Base-by-base conservation (phyloP, 371 early-diverging fungal genomes). In the Actinomucor elegans region DNA sequence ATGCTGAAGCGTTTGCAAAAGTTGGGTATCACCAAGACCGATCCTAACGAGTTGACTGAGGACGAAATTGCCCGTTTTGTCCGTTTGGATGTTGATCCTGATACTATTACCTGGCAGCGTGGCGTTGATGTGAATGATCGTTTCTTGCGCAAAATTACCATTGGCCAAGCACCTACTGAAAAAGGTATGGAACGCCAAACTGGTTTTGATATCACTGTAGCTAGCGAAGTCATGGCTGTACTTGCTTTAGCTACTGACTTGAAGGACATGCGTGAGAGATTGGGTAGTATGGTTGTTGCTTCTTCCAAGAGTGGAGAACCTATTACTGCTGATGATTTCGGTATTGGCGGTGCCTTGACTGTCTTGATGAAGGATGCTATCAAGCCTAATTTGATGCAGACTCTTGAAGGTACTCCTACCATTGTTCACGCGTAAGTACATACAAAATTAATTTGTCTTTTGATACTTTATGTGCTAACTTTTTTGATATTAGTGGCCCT, bases 311-410 rank as follows among this genome's bases (percentile, higher is more conserved):
- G 69, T 0, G 98, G 95, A 15, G 81, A 81, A 11, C 94, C 97
- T 7, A 75, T 98, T 48, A 94, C 96, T 15, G 92, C 92, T 17
- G 98, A 98, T 77, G 98, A 98, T 63, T 71, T 98, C 33, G 98
- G 98, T 33, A 78, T 90, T 58, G 93, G 95, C 34, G 98, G 98
- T 50, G 98, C 98, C 2, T 75, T 98, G 56, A 88, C 97, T 2
- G 97, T 96, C 26, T 78, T 98, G 54, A 94, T 98, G 95, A 94
- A 93, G 77, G 97, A 98, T 64, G 96, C 98, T 29, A 93, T 98
- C 69, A 94, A 91, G 76, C 98, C 98, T 21, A 98, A 93, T 53
- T 67, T 98, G 72, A 96, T 98, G 98, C 98, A 98, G 71, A 96
- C 98, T 0, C 77, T 97, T 15, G 98, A 97, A 71, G 98, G 98